Base-by-base conservation (phyloP, 2,329 filamentous ascomycete species). In the Trichoderma arundinaceum region DNA sequence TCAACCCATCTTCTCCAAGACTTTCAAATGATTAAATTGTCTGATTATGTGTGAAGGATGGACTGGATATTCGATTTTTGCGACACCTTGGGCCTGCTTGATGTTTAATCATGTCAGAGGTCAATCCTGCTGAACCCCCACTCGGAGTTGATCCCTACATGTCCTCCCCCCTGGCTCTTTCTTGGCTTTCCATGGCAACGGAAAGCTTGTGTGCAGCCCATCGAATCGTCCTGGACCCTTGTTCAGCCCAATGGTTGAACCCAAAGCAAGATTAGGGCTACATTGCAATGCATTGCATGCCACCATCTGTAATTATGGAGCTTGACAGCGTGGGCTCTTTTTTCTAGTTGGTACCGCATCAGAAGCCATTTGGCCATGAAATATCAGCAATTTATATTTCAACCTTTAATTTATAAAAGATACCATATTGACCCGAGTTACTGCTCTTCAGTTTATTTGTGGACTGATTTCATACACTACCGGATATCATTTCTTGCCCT, bases 201-300 rank as follows among this genome's bases (percentile, higher is more conserved):
- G 15, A 48, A 62, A 54, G 51, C 39, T 32, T 46, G 33, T 63
- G 32, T 38, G 44, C 43, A 39, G 41, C 51, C 60, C 49, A 53
- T 54, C 41, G 17, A 39, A 63, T 38, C 32, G 41, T 38, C 28
- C 38, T 22, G 33, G 48, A 2, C 38, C 39, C 60, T 54, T 53
- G 39, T 52, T 13, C 17, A 46, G 17, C 39, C 60, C 49, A 63
- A 54, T 35, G 28, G 7, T 32, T 35, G 32, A 39, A 35, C 17
- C 9, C 57, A 32, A 51, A 15, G 28, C 60, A 38, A 19, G n/a
- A 39, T 54, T 63, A 63, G 49, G 60, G 60, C 49, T 63, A 63
- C 15, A 10, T 28, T 33, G 46, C 19, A 60, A 28, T 17, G 49
- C 60, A 19, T 48, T 8, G 28, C 9, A 19, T 22, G 12, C 10